phyloP scores from a whole-genome alignment of 2,329 filamentous ascomycete species.

The Hymenoscyphus albidus region DNA sequence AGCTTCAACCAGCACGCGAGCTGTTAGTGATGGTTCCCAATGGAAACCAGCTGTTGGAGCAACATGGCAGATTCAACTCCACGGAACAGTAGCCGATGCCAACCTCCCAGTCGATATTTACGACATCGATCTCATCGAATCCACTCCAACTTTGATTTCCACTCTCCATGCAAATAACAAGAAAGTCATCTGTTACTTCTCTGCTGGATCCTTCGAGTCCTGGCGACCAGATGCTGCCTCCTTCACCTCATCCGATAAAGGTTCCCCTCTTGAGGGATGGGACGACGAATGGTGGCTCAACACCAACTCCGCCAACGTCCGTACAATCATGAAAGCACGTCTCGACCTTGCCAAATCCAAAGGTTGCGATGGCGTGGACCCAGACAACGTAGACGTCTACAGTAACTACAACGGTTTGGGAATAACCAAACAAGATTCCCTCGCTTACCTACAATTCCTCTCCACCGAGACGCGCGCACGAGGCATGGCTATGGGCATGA shows the following conservation, averaged over 20 bases:
- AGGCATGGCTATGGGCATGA: constrained; percentile 61
- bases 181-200: constrained; percentile 71
- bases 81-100: background rate
- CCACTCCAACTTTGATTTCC: constrained; percentile 42
- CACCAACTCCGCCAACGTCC: constrained; percentile 49
- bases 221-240: constrained; percentile 51
- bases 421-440: constrained; percentile 52
- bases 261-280: constrained; percentile 58
- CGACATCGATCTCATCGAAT: constrained; percentile 44
- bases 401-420: constrained; percentile 48
- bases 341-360: constrained; percentile 51
- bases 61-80: constrained; percentile 16
- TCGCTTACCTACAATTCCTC: constrained; percentile 59
- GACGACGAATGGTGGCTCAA: constrained; percentile 63
- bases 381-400: constrained; percentile 66
- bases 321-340: constrained; percentile 13
- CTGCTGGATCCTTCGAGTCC: constrained; percentile 63
- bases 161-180: constrained; percentile 47
- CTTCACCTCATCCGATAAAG: constrained; percentile 54
- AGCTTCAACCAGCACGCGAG: background rate
- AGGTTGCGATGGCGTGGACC: constrained; percentile 64
- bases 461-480: constrained; percentile 48
- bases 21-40: background rate
- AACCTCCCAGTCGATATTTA: constrained; percentile 30
- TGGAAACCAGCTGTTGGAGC: constrained; percentile 15